Conservation (phyloP, 768 basidiomycete genomes). For the Leccinum fibrillosum region DNA sequence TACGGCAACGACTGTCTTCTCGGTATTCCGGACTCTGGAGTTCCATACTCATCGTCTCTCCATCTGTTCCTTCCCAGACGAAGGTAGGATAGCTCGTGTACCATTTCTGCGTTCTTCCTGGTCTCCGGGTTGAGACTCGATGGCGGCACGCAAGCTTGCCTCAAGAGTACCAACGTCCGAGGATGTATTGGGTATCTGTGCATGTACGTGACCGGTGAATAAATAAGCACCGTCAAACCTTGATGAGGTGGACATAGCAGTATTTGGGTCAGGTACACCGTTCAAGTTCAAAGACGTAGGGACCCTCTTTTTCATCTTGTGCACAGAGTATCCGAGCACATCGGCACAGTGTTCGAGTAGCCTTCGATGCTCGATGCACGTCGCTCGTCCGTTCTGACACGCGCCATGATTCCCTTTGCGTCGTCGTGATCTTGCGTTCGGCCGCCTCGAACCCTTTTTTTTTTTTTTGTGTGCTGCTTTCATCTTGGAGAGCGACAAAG, state of each 20-base stretch:
- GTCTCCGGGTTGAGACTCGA: conserved; percentile 54
- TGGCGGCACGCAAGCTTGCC: conserved; percentile 59
- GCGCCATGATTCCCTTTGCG: conserved; percentile 69
- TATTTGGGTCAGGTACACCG: conserved; percentile 34
- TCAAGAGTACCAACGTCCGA: conserved; percentile 55
- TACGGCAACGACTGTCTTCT: conserved; percentile 59
- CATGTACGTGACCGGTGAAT: conserved; percentile 76
- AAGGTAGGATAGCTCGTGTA: conserved; percentile 60
- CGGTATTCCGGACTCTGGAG: conserved; percentile 48
- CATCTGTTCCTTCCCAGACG: conserved; percentile 62
- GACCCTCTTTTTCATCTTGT: conserved; percentile 60
- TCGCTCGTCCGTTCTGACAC: conserved; percentile 64
- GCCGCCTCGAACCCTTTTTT: conserved; percentile 70
- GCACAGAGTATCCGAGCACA: conserved; percentile 71
- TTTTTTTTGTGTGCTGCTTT: conserved; percentile 48
- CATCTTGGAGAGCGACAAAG: conserved; percentile 67
- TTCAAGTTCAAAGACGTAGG: conserved; percentile 24
- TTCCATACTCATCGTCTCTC: conserved; percentile 63
- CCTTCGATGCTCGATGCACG: conserved; percentile 42
- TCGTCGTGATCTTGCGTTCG: conserved; percentile 63
- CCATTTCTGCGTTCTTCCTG: conserved; percentile 59
- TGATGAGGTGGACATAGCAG: conserved; percentile 39
- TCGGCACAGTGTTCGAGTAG: conserved; percentile 82
- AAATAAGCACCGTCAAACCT: conserved; percentile 83
- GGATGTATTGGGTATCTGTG: conserved; percentile 49